Evolutionary conservation across 768 basidiomycete species (phyloP), one percentile per base, ranked within the genome.

Genomic region (Termitomyces sp.): DNA sequence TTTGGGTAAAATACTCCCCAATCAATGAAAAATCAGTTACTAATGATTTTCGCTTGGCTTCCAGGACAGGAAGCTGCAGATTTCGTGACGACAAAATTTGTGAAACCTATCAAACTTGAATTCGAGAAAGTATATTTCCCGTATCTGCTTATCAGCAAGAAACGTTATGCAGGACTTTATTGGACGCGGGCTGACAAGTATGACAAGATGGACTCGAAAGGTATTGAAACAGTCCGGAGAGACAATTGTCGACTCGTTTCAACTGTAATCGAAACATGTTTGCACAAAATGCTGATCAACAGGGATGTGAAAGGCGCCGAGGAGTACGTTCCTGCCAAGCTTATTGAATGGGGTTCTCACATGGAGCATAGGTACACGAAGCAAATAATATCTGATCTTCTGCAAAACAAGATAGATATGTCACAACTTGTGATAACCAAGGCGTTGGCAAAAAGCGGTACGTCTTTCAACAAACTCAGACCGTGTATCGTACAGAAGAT

Each of bases 41-140:
- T 59, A 13, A 30, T n/a, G 28, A 58, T 43, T 36, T 32, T 62
- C 55, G 22, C 33, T 44, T 22, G 28, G n/a, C 50, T 32, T 58
- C 20, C 63, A 96, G 94, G 95, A 40, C 85, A 86, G 41, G 91
- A 98, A 74, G 97, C 97, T 2, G 97, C 97, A 0, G 85, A 91
- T 16, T 79, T 92, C 16, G 96, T 99, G 18, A 94, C 97, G 0
- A 69, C 79, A 43, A 92, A 94, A 70, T 99, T 99, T 70, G 76
- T 94, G 65, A 88, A 89, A 66, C 97, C 96, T 0, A 98, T 98
- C 77, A 98, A 98, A 71, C 85, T 99, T 28, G 96, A 99, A 72
- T 99, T 99, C 73, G 97, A 99, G 70, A 98, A 99, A 70, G 95
- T 98, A 5, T 99, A 99, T 73, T 98, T 90, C 70, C 97, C 97